Conservation (phyloP, 768 basidiomycete genomes). For the Lactifluus subvellereus region DNA sequence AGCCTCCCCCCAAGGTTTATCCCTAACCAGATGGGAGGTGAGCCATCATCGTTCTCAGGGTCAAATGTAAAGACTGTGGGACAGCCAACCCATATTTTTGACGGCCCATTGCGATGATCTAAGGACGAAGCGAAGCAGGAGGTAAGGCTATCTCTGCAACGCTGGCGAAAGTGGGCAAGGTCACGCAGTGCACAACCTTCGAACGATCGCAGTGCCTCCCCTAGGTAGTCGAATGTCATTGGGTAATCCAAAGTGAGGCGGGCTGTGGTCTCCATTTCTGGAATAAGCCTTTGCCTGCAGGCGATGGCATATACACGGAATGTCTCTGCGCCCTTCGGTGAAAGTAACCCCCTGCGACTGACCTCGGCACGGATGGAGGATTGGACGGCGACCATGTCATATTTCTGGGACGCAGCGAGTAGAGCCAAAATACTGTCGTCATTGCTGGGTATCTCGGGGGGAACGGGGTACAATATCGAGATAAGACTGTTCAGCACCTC, state of each 20-base stretch:
- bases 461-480: constrained; percentile 1
- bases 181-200: constrained; percentile 3
- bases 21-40: background rate
- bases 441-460: background rate
- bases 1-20: background rate
- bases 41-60: background rate
- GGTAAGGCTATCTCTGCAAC: background rate
- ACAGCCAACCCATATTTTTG: constrained; percentile 1
- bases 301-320: constrained; percentile 6
- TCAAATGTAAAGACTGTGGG: too few relatives aligned
- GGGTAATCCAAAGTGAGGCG: background rate
- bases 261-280: background rate
- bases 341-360: background rate
- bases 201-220: background rate
- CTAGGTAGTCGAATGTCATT: background rate
- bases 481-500: constrained; percentile 6
- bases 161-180: background rate
- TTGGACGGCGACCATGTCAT: constrained; percentile 3
- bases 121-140: background rate
- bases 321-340: background rate
- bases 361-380: background rate
- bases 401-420: constrained; percentile 6
- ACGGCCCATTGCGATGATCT: background rate
- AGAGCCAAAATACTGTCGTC: background rate
- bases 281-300: background rate